phyloP scores from a whole-genome alignment of 73 alveolate genomes.

The Tetrahymena malaccensis region DNA sequence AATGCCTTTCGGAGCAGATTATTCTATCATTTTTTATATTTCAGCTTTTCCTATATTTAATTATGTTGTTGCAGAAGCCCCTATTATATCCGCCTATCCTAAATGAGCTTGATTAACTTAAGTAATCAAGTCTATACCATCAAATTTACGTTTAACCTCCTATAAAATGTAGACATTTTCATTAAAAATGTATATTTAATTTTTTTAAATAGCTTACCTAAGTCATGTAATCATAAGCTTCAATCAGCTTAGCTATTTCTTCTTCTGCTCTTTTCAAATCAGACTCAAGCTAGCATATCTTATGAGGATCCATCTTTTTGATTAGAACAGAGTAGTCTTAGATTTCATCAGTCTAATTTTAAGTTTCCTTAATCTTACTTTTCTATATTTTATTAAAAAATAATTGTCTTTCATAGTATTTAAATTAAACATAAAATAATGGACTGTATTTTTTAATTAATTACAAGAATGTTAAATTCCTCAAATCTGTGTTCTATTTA shows the following conservation, averaged over 20 bases:
- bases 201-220: conserved; percentile 4
- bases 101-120: not conserved
- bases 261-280: conserved; percentile 37
- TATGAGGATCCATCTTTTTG: conserved; percentile 34
- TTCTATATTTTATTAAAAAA: too few species aligned
- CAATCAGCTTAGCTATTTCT: conserved; percentile 16
- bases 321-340: not conserved
- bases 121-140: not conserved
- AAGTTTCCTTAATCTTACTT: conserved; percentile 10
- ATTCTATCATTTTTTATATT: conserved; percentile 19
- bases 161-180: not conserved
- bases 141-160: not conserved
- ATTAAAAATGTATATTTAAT: not conserved
- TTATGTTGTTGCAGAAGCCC: not conserved
- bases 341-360: conserved; percentile 27
- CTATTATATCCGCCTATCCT: not conserved
- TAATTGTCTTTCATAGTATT: too few species aligned
- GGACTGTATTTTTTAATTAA: too few species aligned
- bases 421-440: too few species aligned
- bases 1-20: conserved; percentile 1
- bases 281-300: conserved; percentile 28
- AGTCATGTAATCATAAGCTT: conserved; percentile 15
- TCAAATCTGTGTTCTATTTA: conserved; percentile 18
- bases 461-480: conserved; percentile 7
- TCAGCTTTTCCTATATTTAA: conserved; percentile 17